These are phyloP conservation scores for Xylariaceae sp. DNA, from an alignment of 2,329 filamentous ascomycete genomes.

Conservation along the genomic window DNA sequence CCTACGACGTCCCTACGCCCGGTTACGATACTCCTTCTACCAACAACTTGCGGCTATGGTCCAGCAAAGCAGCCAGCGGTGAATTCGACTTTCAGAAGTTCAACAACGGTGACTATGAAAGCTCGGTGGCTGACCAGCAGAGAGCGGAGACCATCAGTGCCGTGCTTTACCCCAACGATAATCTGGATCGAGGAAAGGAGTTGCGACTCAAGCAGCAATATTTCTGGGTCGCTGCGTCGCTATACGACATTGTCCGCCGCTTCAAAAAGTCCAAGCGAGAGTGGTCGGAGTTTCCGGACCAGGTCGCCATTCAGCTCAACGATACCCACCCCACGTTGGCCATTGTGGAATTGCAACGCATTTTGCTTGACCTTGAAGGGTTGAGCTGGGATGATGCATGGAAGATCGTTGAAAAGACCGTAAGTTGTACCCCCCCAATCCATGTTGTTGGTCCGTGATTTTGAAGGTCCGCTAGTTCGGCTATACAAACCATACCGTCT, in stretches of 20 bases:
- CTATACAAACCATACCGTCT: slow-evolving; percentile 97
- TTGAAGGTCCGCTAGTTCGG: slow-evolving; percentile 56
- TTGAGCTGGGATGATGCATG: slow-evolving; percentile 92
- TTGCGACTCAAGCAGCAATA: slow-evolving; percentile 98
- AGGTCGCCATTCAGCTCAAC: slow-evolving; percentile 95
- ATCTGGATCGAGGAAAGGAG: slow-evolving; percentile 93
- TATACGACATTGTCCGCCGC: slow-evolving; percentile 91
- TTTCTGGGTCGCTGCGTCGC: slow-evolving; percentile 97
- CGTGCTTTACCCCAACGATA: slow-evolving; percentile 96
- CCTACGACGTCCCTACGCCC: slow-evolving; percentile 88
- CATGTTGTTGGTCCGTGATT: neutral
- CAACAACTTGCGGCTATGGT: slow-evolving; percentile 96
- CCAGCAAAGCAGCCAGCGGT: slow-evolving; percentile 91
- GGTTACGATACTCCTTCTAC: slow-evolving; percentile 85
- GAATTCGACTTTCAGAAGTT: slow-evolving; percentile 99
- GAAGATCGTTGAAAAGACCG: slow-evolving; percentile 66
- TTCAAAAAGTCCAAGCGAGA: slow-evolving; percentile 95
- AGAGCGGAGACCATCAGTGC: slow-evolving; percentile 98
- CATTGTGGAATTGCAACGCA: slow-evolving; percentile 91
- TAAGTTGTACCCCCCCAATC: slow-evolving; percentile 35
- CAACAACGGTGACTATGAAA: slow-evolving; percentile 97
- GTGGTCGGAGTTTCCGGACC: slow-evolving; percentile 89
- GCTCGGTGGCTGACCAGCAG: slow-evolving; percentile 95
- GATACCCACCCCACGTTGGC: slow-evolving; percentile 96
- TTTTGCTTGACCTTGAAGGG: slow-evolving; percentile 82